Evolutionary conservation across 2,329 filamentous ascomycete genomes (phyloP).

Genomic region (Fusarium sp.): DNA sequence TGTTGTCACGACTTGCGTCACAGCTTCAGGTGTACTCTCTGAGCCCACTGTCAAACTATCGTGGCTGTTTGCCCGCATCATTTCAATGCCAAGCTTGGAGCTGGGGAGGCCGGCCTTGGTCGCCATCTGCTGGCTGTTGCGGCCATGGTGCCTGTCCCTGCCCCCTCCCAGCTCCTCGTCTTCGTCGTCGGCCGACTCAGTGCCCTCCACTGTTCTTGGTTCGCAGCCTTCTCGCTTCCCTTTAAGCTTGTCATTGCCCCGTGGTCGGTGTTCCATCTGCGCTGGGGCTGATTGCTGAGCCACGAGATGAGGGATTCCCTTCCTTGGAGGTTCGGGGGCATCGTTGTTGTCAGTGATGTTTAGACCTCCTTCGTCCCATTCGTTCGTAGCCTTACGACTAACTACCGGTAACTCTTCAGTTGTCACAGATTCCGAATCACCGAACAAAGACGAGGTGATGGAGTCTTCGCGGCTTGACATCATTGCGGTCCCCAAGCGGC

Average conservation of each 20-base stretch:
- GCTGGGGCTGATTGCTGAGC: constrained; percentile 75
- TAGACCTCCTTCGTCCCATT: constrained; percentile 83
- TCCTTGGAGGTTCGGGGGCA: constrained; percentile 52
- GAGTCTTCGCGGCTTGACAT: constrained; percentile 89
- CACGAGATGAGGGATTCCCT: constrained; percentile 65
- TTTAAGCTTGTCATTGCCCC: constrained; percentile 79
- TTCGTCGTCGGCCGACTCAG: constrained; percentile 92
- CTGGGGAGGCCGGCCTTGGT: constrained; percentile 73
- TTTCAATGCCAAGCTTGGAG: constrained; percentile 93
- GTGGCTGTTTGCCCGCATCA: constrained; percentile 97
- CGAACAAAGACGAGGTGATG: constrained; percentile 87
- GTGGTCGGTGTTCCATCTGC: constrained; percentile 67
- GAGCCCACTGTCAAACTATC: constrained; percentile 76
- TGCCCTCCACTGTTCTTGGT: constrained; percentile 77
- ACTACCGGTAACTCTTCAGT: constrained; percentile 83
- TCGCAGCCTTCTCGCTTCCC: constrained; percentile 82
- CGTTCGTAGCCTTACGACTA: constrained; percentile 77
- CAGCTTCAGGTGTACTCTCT: constrained; percentile 64
- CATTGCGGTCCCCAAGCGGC: constrained; percentile 79
- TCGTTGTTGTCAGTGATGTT: constrained; percentile 74
- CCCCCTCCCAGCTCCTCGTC: constrained; percentile 83
- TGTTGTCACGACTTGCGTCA: constrained; percentile 64
- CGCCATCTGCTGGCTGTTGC: constrained; percentile 53
- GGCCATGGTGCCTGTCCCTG: constrained; percentile 62
- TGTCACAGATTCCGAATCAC: constrained; percentile 83